These are phyloP conservation scores for Tylopilus rubrobrunneus DNA, from an alignment of 768 basidiomycete species.

Conservation along the genomic window DNA sequence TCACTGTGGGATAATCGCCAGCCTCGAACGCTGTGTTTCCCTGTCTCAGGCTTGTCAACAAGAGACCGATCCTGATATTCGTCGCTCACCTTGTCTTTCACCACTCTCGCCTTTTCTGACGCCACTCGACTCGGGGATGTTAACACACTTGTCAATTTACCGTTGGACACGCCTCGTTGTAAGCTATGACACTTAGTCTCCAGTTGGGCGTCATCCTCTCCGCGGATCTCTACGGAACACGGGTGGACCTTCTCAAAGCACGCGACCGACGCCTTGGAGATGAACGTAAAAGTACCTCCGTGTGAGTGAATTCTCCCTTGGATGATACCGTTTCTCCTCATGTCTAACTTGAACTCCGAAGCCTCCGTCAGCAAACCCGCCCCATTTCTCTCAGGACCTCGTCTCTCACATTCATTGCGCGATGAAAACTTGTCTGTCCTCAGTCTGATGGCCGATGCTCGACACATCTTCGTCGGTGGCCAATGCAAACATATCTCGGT, in stretches of 20 bases:
- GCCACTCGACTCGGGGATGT: constrained; percentile 21
- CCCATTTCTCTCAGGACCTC: constrained; percentile 43
- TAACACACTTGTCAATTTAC: no score
- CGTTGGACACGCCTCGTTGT: no score
- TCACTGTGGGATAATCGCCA: constrained; percentile 70
- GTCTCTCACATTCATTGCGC: constrained; percentile 65
- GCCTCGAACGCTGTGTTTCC: constrained; percentile 86
- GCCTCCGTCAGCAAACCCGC: constrained; percentile 60
- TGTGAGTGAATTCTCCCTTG: constrained; percentile 20
- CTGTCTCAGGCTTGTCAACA: constrained; percentile 36
- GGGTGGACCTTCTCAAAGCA: background rate
- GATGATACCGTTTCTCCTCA: constrained; percentile 2
- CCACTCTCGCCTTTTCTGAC: constrained; percentile 32
- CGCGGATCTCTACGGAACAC: constrained; percentile 2
- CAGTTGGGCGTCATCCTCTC: background rate
- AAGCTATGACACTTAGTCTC: background rate
- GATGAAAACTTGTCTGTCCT: constrained; percentile 68
- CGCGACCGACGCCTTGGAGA: background rate
- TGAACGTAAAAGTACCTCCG: constrained; percentile 18
- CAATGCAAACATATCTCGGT: constrained; percentile 77
- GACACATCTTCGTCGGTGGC: constrained; percentile 79
- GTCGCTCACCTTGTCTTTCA: constrained; percentile 30
- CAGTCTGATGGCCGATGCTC: constrained; percentile 66
- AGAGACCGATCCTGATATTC: background rate
- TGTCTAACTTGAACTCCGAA: constrained; percentile 24